Evolutionary conservation across 2,329 filamentous ascomycete species (phyloP).

Genomic region (Cyanodermella asteris): DNA sequence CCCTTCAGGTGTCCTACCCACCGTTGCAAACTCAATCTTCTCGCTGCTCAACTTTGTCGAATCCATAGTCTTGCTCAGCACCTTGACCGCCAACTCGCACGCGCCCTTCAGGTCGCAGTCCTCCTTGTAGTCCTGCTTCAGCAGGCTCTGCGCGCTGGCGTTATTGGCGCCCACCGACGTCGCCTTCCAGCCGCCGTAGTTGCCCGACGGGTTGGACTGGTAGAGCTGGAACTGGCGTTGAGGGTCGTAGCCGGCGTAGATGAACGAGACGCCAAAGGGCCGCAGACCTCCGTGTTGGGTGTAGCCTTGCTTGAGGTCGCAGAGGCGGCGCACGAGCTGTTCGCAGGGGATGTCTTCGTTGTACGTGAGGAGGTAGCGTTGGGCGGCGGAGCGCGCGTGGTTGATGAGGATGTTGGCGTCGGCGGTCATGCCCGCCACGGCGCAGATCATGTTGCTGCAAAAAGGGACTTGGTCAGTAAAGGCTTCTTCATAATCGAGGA

Average conservation of each 20-base stretch:
- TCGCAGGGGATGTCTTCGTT: slow-evolving; percentile 99
- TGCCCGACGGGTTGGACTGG: slow-evolving; percentile 94
- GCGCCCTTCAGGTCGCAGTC: slow-evolving; percentile 91
- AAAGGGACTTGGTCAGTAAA: too few species aligned
- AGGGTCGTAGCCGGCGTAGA: slow-evolving; percentile 95
- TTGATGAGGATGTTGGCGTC: slow-evolving; percentile 99
- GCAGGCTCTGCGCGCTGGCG: slow-evolving; percentile 80
- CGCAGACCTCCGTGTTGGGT: slow-evolving; percentile 96
- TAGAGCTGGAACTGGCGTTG: slow-evolving; percentile 96
- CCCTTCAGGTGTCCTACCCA: slow-evolving; percentile 82
- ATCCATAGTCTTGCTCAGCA: slow-evolving; percentile 99
- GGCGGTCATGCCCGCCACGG: slow-evolving; percentile 95
- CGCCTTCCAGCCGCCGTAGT: slow-evolving; percentile 98
- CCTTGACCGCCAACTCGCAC: slow-evolving; percentile 93
- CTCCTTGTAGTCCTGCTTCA: slow-evolving; percentile 99
- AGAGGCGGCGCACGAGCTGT: slow-evolving; percentile 86
- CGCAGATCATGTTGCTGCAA: slow-evolving; percentile 95
- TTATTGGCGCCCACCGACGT: slow-evolving; percentile 97
- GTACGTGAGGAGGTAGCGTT: slow-evolving; percentile 95
- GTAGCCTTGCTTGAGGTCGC: slow-evolving; percentile 97
- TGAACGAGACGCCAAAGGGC: slow-evolving; percentile 96
- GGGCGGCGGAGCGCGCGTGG: slow-evolving; percentile 89
- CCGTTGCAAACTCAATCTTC: slow-evolving; percentile 98
- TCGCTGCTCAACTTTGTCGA: slow-evolving; percentile 96
- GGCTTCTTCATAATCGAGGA: too few species aligned